Evolutionary conservation across 176 grass and related monocot genomes (phyloP), one percentile per base, ranked within the genome.

Genomic region (Avena insularis): DNA sequence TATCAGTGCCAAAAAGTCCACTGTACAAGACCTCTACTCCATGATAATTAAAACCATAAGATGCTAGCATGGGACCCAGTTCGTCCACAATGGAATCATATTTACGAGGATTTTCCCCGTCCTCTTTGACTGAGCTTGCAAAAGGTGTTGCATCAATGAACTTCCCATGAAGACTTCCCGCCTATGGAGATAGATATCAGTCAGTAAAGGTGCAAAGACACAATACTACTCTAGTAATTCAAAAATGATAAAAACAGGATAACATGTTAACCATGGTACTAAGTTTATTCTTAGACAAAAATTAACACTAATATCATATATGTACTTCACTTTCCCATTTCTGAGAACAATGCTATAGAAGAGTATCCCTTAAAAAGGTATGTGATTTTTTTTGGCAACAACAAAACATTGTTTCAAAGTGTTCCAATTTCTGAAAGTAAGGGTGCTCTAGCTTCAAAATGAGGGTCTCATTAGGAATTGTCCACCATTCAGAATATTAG

Each of bases 131-230:
- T 60, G 91, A 95, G 84, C 54, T 92, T 85, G 87, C 68, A 92
- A 98, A 98, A 83, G 95, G 93, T 29, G 93, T 98, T 71, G 96
- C 96, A 87, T 98, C 82, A 10, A 94, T 77, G 58, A 94, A 95
- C 89, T 95, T 92, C 57, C 96, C 96, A n/a, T 92, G 90, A 54
- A 91, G 82, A 91, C 93, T 90, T 89, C 96, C 96, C 71, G 88
- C 96, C 96, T 98, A 65, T 23, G 9, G 78, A 77, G 68, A 87
- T 27, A 86, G 83, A 76, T 59, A 40, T 33, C 72, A 78, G 10
- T 81, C 12, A 81, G 53, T 58, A 78, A 78, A 78, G 75, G 57
- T 33, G 23, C 38, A 45, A 54, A 66, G 15, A 53, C 8, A 48
- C n/a, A 12, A 78, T 55, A 19, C 45, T 38, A 56, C 53, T 78